phyloP scores from a whole-genome alignment of 495 filamentous ascomycete genomes.

The Clavariopsis aquatica region DNA sequence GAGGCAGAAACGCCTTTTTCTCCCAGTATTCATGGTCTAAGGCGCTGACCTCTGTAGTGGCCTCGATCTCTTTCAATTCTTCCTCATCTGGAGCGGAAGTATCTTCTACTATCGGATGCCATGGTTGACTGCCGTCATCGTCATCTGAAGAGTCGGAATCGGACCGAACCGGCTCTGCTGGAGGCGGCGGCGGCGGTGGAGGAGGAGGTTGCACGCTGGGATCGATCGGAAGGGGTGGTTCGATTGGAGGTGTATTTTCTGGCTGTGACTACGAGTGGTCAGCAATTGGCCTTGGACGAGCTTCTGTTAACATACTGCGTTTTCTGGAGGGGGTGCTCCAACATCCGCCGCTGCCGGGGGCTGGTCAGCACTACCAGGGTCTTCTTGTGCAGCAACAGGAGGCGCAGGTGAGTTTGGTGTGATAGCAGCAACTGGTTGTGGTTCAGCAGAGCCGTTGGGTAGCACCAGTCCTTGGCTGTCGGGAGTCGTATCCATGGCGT shows the following conservation, averaged over 20 bases:
- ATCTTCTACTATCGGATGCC: constrained; percentile 53
- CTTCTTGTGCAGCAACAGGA: constrained; percentile 10
- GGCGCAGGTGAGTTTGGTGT: constrained; percentile 19
- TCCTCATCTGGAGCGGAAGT: constrained; percentile 58
- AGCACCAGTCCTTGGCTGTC: constrained; percentile 24
- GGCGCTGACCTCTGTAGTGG: constrained; percentile 54
- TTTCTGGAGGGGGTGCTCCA: background rate
- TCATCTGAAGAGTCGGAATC: constrained; percentile 40
- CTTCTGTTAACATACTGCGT: constrained; percentile 6
- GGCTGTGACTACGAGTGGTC: constrained; percentile 12
- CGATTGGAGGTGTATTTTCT: constrained; percentile 13
- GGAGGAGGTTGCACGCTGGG: constrained; percentile 19
- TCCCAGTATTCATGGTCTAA: constrained; percentile 63
- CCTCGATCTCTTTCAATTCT: constrained; percentile 62
- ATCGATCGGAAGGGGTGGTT: constrained; percentile 15
- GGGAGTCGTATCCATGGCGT: constrained; percentile 39
- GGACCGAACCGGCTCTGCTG: constrained; percentile 24
- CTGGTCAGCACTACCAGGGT: constrained; percentile 14
- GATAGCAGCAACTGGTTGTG: constrained; percentile 14
- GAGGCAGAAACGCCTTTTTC: constrained; percentile 55
- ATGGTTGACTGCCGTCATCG: constrained; percentile 35
- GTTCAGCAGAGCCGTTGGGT: constrained; percentile 30
- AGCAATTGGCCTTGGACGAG: background rate
- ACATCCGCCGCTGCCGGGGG: constrained; percentile 3
- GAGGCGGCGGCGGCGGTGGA: no score